Evolutionary conservation across 306 rosid genomes (phyloP).

Genomic region (Cyclanthera cordifolia): DNA sequence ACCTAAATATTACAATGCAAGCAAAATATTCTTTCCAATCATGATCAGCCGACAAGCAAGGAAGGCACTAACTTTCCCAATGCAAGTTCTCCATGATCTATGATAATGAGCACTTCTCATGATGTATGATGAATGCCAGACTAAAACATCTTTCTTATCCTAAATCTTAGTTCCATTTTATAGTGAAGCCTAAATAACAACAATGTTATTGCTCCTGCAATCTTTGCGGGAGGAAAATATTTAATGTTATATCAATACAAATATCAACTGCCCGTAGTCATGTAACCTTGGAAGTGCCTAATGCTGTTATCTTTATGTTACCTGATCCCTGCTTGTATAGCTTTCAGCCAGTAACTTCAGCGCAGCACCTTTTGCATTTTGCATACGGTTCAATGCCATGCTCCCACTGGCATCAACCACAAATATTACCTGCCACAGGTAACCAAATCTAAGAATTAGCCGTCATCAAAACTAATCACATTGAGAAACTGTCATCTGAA

Average conservation of each 20-base stretch:
- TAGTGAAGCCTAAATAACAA: neutral
- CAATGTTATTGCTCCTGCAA: neutral
- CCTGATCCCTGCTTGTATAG: constrained; percentile 98
- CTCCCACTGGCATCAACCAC: constrained; percentile 99
- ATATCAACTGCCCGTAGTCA: neutral
- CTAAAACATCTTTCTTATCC: neutral
- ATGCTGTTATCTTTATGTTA: constrained; percentile 18
- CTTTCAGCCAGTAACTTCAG: constrained; percentile 93
- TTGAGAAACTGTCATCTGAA: neutral
- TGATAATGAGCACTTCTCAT: neutral
- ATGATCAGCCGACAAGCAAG: no score
- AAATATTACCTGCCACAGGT: constrained; percentile 63
- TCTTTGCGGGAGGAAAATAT: neutral
- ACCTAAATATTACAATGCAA: no score
- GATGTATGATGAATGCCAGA: neutral
- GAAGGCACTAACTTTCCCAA: no score
- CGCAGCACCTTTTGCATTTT: constrained; percentile 99
- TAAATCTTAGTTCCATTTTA: neutral
- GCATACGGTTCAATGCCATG: constrained; percentile 97
- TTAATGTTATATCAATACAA: neutral
- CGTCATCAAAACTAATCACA: neutral
- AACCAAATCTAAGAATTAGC: neutral
- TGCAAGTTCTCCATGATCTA: no score
- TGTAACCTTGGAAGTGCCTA: constrained; percentile 11
- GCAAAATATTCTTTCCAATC: no score